These are phyloP conservation scores for Lomentospora prolificans DNA, from an alignment of 2,329 filamentous ascomycete genomes.

Conservation along the genomic window DNA sequence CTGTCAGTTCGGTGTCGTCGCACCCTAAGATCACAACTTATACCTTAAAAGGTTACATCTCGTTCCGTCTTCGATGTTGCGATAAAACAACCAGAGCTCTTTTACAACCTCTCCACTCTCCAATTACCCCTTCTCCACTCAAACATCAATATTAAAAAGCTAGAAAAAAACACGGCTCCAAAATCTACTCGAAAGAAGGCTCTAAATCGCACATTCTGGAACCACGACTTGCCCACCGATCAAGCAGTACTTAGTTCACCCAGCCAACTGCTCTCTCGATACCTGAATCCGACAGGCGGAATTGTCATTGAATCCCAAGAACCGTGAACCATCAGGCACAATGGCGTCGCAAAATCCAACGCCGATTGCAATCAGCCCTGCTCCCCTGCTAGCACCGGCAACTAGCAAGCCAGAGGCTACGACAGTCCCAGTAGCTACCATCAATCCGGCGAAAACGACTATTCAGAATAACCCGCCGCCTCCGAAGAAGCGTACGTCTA, in stretches of 20 bases:
- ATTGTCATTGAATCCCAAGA: background rate
- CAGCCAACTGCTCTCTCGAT: background rate
- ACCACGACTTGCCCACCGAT: no score
- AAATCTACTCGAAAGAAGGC: background rate
- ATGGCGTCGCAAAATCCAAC: conserved; percentile 7
- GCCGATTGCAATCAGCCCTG: conserved; percentile 3
- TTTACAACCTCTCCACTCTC: conserved; percentile 4
- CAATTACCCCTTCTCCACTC: background rate
- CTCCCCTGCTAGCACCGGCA: conserved; percentile 2
- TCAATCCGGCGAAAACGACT: conserved; percentile 1
- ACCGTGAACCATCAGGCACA: background rate
- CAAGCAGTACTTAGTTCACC: no score
- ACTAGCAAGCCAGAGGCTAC: conserved; percentile 3
- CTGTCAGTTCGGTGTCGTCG: background rate
- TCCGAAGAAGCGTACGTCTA: conserved; percentile 21
- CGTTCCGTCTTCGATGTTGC: conserved; percentile 5
- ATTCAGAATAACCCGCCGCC: background rate
- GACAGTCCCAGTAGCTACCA: background rate
- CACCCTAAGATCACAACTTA: conserved; percentile 4
- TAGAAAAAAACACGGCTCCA: background rate
- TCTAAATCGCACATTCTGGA: no score
- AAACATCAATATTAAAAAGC: background rate
- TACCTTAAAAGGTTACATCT: conserved; percentile 1
- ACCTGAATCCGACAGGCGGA: background rate
- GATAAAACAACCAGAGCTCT: background rate